phyloP scores from a whole-genome alignment of 2,329 filamentous ascomycete genomes.

The Sporothrix brasiliensis region DNA sequence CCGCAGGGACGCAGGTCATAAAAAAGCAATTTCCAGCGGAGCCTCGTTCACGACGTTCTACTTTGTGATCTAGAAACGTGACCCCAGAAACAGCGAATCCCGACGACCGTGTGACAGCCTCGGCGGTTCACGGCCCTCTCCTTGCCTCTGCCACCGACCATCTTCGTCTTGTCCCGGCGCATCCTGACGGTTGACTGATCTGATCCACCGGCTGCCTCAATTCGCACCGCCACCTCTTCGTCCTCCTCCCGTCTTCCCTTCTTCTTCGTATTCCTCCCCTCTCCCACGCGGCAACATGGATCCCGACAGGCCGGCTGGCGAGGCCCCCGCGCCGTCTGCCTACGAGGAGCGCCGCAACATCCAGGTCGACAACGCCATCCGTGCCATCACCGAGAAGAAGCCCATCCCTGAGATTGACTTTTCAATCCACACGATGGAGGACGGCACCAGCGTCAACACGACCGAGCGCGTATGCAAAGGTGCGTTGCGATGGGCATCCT shows the following conservation, averaged over 20 bases:
- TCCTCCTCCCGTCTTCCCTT: background rate
- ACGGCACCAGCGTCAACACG: slow-evolving; percentile 93
- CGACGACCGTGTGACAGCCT: background rate
- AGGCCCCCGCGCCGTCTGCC: slow-evolving; percentile 38
- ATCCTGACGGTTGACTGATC: background rate
- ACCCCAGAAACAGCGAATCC: too few relatives aligned
- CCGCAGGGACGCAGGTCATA: background rate
- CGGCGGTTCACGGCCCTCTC: background rate
- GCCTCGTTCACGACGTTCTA: background rate
- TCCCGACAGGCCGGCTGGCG: slow-evolving; percentile 47
- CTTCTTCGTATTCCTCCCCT: background rate
- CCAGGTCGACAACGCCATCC: slow-evolving; percentile 85
- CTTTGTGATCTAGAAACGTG: background rate
- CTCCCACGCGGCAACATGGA: slow-evolving; percentile 50
- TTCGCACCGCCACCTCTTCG: background rate
- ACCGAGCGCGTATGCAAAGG: slow-evolving; percentile 98
- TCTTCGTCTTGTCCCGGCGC: too few relatives aligned
- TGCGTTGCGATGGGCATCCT: slow-evolving; percentile 44
- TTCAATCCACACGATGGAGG: slow-evolving; percentile 97
- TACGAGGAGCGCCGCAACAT: slow-evolving; percentile 54
- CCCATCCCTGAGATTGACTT: slow-evolving; percentile 98
- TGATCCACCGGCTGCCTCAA: background rate
- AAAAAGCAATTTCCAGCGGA: slow-evolving; percentile 8
- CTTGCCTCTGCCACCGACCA: too few relatives aligned
- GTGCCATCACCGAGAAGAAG: slow-evolving; percentile 92